A percentile compares a stretch with the other conserved stretches of the same genome.
phyloP scores from a whole-genome alignment of 352 stramenopile species.

The Phytophthora cajani region DNA sequence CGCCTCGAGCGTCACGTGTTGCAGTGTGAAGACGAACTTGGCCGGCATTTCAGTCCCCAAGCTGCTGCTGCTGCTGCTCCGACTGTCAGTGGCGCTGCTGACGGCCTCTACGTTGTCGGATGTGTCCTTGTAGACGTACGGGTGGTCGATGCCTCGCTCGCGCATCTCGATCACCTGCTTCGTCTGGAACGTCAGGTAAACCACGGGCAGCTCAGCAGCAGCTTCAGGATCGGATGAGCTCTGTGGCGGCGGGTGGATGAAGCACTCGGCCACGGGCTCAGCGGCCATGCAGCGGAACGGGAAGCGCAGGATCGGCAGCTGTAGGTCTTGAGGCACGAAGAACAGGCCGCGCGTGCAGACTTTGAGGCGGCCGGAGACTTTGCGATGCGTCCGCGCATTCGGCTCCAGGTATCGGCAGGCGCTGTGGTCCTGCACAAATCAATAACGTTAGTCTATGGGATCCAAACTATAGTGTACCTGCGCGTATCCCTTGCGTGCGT shows the following conservation, averaged over 20 bases:
- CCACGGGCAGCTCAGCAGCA: conserved; percentile 4
- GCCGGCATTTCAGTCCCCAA: conserved; percentile 25
- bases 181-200: conserved; percentile 71
- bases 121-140: conserved; percentile 62
- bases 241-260: conserved; percentile 32
- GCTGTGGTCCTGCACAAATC: conserved; percentile 61
- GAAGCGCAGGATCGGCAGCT: conserved; percentile 80
- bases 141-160: conserved; percentile 70
- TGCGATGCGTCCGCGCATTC: conserved; percentile 38
- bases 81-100: conserved; percentile 1
- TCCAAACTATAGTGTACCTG: background rate
- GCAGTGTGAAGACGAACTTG: conserved; percentile 81
- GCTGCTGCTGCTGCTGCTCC: conserved; percentile 16
- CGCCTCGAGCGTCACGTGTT: conserved; percentile 66
- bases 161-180: conserved; percentile 77
- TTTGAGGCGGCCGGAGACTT: conserved; percentile 72
- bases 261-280: conserved; percentile 61
- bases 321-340: conserved; percentile 85
- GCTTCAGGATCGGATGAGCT: background rate
- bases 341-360: conserved; percentile 90
- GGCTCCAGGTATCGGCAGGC: conserved; percentile 68
- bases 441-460: background rate
- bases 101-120: background rate
- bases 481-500: background rate
- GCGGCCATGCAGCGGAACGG: conserved; percentile 72